Base-by-base conservation (phyloP, 192 early-diverging fungal species). In the Coemansia sp. region DNA sequence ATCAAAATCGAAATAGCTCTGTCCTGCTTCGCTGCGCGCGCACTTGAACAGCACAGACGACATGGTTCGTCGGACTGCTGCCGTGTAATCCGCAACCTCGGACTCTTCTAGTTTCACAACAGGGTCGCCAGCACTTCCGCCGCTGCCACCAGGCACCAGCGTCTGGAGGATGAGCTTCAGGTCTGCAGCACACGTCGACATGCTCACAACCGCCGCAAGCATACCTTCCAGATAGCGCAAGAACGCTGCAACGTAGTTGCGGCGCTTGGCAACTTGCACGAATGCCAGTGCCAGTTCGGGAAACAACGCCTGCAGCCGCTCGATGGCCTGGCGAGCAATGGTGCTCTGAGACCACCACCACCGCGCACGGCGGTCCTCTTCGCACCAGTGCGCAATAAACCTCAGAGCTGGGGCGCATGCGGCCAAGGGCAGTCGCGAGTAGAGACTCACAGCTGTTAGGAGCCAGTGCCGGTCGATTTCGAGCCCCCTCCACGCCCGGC, bases 291-390 rank as follows among this genome's bases (percentile, higher is more conserved):
- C 26, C 0, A 39, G 12, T n/a, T 66, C 56, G n/a, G 27, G 5
- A 9, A 59, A 30, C 12, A 66, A 51, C 13, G 14, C 12, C 21
- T 67, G 58, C 11, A 67, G 51, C 2, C 52, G 48, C 44, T 67
- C 65, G 19, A 67, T 51, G 35, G 32, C 32, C 28, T 60, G 53
- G 3, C 65, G 21, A 11, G 33, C 57, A n/a, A 67, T 41, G 3
- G 57, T 42, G 32, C 65, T 56, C 23, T 67, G 65, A 25, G 65
- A 60, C 47, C 52, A 56, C 30, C 45, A 46, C 57, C 52, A 67
- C 17, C 58, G 44, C 29, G 48, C 57, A 12, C 38, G 47, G 23
- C 27, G 30, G 23, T 36, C 46, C 7, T 28, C 53, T 35, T 60
- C 53, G 32, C 65, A 51, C 65, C 65, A 67, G 17, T 28, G 51